phyloP scores from a whole-genome alignment of 129 eudicot genomes.

The sunflower (Helianthus annuus) region HanXRQr2.0-SUNRISE NC_035436.2:107881127-107881626 shows the following conservation, averaged over 20 bases:
- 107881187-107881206: no score
- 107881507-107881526: constrained; percentile 72
- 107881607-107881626: neutral
- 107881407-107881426: neutral
- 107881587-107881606: constrained; percentile 5
- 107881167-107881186: no score
- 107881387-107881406: neutral
- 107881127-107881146: no score
- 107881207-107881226: no score
- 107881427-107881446: neutral
- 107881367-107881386: no score
- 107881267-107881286: no score
- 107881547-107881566: constrained; percentile 52
- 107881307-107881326: neutral
- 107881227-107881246: no score
- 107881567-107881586: neutral
- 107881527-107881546: constrained; percentile 68
- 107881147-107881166: no score
- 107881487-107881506: constrained; percentile 50
- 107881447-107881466: neutral
- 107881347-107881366: neutral
- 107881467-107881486: no score
- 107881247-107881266: no score
- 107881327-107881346: neutral
- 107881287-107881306: no score